phyloP scores from a whole-genome alignment of 306 rosid species.

The Trifolium dubium region DNA sequence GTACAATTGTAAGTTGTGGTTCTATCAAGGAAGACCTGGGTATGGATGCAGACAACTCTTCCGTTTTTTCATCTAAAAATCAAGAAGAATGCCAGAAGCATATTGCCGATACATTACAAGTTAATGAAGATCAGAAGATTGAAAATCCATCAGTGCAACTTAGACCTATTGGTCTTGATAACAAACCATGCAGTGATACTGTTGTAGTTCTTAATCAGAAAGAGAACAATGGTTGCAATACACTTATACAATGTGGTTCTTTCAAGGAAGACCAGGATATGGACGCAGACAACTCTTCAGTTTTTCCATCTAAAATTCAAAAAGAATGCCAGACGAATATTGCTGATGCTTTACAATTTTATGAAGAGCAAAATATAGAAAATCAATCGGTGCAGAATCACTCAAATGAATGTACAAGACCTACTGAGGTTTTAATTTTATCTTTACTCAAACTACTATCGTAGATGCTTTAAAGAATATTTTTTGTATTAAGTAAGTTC shows the following conservation, averaged over 20 bases:
- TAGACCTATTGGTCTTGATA: conserved; percentile 17
- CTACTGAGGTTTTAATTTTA: conserved; percentile 45
- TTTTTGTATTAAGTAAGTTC: neutral
- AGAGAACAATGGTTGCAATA: neutral
- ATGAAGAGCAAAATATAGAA: conserved; percentile 39
- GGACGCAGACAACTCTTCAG: neutral
- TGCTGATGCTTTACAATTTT: conserved; percentile 40
- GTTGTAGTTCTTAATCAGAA: conserved; percentile 33
- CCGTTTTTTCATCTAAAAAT: conserved; percentile 35
- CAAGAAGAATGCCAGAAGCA: conserved; percentile 28
- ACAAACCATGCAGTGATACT: conserved; percentile 22
- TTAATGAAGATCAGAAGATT: conserved; percentile 42
- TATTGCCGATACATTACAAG: conserved; percentile 38
- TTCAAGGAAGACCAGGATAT: neutral
- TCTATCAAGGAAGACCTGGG: conserved; percentile 37
- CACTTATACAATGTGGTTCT: neutral
- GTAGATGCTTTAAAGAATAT: neutral
- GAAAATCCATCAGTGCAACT: conserved; percentile 14
- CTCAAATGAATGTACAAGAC: conserved; percentile 42
- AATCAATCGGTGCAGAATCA: conserved; percentile 36
- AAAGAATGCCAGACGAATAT: conserved; percentile 6
- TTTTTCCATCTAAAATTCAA: neutral
- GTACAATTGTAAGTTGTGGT: conserved; percentile 19
- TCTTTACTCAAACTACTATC: conserved; percentile 33
- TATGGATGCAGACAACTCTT: conserved; percentile 44